Conservation (phyloP, 257 asterid genomes). For the Penstemon davidsonii region DNA sequence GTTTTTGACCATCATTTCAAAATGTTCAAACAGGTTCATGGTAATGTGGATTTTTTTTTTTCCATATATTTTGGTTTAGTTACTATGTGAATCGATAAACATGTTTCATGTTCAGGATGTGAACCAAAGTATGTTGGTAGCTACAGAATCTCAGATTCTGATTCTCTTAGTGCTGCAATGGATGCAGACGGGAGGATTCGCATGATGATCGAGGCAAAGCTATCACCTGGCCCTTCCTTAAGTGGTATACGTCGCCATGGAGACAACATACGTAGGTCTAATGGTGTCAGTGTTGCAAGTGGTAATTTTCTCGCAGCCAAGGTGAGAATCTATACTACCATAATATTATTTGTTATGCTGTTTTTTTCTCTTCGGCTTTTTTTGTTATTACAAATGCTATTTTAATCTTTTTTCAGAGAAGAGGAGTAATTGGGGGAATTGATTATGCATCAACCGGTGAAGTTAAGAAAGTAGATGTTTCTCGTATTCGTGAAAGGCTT, state of each 20-base stretch:
- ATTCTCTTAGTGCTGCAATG: slow-evolving; percentile 84
- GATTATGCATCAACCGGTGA: slow-evolving; percentile 89
- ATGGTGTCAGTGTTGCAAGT: slow-evolving; percentile 78
- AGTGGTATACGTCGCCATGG: slow-evolving; percentile 86
- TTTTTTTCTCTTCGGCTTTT: background rate
- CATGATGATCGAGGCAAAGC: slow-evolving; percentile 76
- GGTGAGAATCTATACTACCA: slow-evolving; percentile 40
- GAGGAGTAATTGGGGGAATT: slow-evolving; percentile 86
- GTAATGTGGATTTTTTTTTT: background rate
- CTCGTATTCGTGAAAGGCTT: slow-evolving; percentile 80
- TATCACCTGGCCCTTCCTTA: slow-evolving; percentile 95
- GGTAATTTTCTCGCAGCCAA: slow-evolving; percentile 92
- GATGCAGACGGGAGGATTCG: slow-evolving; percentile 87
- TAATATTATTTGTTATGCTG: background rate
- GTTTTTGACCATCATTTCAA: too few species aligned
- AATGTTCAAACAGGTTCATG: too few species aligned
- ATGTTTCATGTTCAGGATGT: slow-evolving; percentile 51
- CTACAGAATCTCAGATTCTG: slow-evolving; percentile 89
- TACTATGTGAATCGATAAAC: background rate
- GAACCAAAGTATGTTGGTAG: slow-evolving; percentile 87
- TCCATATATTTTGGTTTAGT: background rate
- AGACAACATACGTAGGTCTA: slow-evolving; percentile 72
- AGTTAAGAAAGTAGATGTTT: slow-evolving; percentile 90
- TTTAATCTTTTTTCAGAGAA: slow-evolving; percentile 58
- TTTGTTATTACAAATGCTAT: slow-evolving; percentile 4